Evolutionary conservation across 305 asterid genomes (phyloP).

Genomic region (Fraxinus albicans): DNA sequence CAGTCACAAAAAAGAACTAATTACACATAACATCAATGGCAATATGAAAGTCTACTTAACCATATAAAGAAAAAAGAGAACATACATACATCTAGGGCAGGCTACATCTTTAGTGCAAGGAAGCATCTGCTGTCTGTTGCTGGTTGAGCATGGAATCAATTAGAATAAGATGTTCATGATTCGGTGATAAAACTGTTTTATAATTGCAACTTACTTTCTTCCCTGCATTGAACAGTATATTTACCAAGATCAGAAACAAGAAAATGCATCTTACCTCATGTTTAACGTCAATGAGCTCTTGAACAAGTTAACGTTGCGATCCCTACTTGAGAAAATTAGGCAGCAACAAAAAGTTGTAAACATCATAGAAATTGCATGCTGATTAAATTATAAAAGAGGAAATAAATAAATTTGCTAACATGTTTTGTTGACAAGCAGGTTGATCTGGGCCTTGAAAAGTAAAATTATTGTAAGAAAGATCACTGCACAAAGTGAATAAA

Average conservation of each 20-base stretch:
- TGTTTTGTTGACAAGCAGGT: constrained; percentile 67
- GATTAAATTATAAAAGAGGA: constrained; percentile 14
- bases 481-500: constrained; percentile 53
- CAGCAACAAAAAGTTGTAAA: constrained; percentile 17
- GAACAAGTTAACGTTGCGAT: constrained; percentile 65
- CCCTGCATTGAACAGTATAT: background rate
- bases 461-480: constrained; percentile 91
- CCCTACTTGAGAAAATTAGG: constrained; percentile 48
- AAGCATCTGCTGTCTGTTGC: constrained; percentile 45
- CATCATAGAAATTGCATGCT: background rate
- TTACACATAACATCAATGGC: background rate
- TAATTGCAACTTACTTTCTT: constrained; percentile 8
- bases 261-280: constrained; percentile 54
- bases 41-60: background rate
- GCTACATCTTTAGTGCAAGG: constrained; percentile 42
- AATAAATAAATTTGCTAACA: constrained; percentile 40
- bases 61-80: constrained; percentile 2
- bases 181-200: background rate
- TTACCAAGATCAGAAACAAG: constrained; percentile 4
- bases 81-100: constrained; percentile 53
- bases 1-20: background rate
- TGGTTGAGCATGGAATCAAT: constrained; percentile 26
- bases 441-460: constrained; percentile 74
- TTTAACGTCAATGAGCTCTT: constrained; percentile 57
- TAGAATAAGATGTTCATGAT: constrained; percentile 19